Percentiles rank a stretch among this genome's conserved stretches.
phyloP scores from a whole-genome alignment of 768 basidiomycete genomes.

The Rhizopogon salebrosus region DNA sequence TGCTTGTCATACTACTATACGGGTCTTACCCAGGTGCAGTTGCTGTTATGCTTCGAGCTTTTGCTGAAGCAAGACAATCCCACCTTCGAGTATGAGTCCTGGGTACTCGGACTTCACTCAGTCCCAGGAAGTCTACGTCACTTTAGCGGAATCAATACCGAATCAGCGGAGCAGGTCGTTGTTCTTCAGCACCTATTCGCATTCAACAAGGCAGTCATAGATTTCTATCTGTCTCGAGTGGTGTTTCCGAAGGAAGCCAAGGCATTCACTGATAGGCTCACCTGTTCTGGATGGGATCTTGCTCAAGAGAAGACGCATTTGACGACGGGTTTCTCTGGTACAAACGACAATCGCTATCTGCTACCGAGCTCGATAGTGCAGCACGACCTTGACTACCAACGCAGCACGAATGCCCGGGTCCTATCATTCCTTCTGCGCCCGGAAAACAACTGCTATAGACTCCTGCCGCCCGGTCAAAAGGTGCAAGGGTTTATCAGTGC shows the following conservation, averaged over 20 bases:
- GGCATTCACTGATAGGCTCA: constrained; percentile 29
- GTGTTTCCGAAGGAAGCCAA: constrained; percentile 35
- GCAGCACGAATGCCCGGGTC: constrained; percentile 37
- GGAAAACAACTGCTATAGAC: constrained; percentile 13
- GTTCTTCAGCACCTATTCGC: constrained; percentile 24
- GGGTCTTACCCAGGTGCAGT: constrained; percentile 19
- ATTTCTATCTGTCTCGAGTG: constrained; percentile 32
- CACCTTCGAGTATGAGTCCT: constrained; percentile 12
- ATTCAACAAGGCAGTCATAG: constrained; percentile 24
- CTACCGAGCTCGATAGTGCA: background rate
- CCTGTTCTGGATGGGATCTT: constrained; percentile 34
- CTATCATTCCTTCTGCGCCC: constrained; percentile 25
- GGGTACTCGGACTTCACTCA: constrained; percentile 22
- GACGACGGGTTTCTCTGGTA: constrained; percentile 32
- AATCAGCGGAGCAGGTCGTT: constrained; percentile 23
- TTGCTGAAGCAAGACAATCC: constrained; percentile 18
- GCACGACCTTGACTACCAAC: constrained; percentile 33
- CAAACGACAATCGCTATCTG: constrained; percentile 33
- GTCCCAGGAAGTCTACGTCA: constrained; percentile 17
- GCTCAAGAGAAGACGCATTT: constrained; percentile 19
- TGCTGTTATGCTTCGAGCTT: constrained; percentile 13
- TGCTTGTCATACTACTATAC: constrained; percentile 33
- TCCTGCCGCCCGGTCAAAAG: constrained; percentile 6
- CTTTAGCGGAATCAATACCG: constrained; percentile 19
- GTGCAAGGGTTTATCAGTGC: constrained; percentile 18